phyloP scores from a whole-genome alignment of 169 alveolate species.

The Neospora caninum region DNA sequence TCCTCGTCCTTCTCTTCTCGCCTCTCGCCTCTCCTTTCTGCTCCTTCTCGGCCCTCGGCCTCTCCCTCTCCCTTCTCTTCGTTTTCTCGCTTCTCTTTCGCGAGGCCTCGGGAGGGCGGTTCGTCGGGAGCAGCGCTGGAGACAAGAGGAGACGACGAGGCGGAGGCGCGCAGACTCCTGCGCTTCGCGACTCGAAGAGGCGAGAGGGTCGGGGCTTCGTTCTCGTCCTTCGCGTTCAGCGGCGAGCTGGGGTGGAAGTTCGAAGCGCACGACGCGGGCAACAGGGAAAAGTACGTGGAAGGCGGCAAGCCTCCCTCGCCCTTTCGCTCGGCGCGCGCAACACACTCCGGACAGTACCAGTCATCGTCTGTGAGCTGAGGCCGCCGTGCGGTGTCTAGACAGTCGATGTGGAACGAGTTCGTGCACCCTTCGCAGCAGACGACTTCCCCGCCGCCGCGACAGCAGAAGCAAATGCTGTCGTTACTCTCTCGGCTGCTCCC shows the following conservation, averaged over 20 bases:
- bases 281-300: neutral
- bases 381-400: slow-evolving; percentile 62
- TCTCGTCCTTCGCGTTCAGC: neutral
- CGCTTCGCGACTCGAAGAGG: neutral
- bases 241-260: neutral
- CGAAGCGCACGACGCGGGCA: neutral
- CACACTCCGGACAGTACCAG: slow-evolving; percentile 72
- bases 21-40: neutral
- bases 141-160: neutral
- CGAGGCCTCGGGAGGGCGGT: too few species aligned
- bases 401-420: slow-evolving; percentile 75
- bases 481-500: slow-evolving; percentile 61
- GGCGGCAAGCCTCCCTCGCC: neutral
- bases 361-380: slow-evolving; percentile 64
- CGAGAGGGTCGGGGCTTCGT: neutral
- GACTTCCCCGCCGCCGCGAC: slow-evolving; percentile 79
- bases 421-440: slow-evolving; percentile 78
- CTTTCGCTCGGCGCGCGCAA: neutral
- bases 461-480: slow-evolving; percentile 72
- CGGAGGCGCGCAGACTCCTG: neutral
- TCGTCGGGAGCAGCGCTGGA: too few species aligned
- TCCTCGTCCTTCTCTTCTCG: neutral
- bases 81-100: neutral
- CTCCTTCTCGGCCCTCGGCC: neutral
- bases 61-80: too few species aligned